Base-by-base conservation (phyloP, 495 filamentous ascomycete species). In the Neurospora discreta region DNA sequence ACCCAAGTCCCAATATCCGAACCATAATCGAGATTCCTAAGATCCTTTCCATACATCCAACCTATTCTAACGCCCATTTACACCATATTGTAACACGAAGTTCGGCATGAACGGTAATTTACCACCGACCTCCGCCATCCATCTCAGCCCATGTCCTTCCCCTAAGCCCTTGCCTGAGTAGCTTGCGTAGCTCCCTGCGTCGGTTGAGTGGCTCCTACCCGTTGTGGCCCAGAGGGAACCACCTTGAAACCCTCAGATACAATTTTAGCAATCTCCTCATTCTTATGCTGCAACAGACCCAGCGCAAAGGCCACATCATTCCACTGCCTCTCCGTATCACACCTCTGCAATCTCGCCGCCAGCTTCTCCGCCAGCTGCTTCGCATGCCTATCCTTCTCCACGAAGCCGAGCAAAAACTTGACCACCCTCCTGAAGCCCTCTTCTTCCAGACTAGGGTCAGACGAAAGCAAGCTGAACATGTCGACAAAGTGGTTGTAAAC, bases 401-500 rank as follows among this genome's bases (percentile, higher is more conserved):
- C 91, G 77, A 99, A 98, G 2, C 92, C 92, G 52, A 95, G 88
- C 76, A 99, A 80, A 82, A 99, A 99, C 78, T 93, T 93, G 58
- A 98, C 84, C 69, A 99, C 95, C 75, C 92, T 86, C 76, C 86
- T 89, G 73, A 99, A 87, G 11, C 90, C 86, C 71, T 94, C 91
- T 79, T 97, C 94, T 67, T 95, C 91, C 72, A 99, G 83, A 40
- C 87, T 88, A 65, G 86, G 86, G 75, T 96, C 94, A 1, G 93
- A 92, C 60, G 92, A 93, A 67, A 99, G 80, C 77, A 98, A 77
- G 75, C 91, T 94, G 81, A 99, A 99, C 93, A 99, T 99, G 77
- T 99, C 96, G 13, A 98, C 93, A 78, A 98, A 99, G 81, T 99
- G 95, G 76, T 99, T 99, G 77, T 99, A 99, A 4, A 99, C 93